Percentiles rank a stretch among this genome's conserved stretches.
These are phyloP conservation scores for Drechslerella dactyloides DNA, from an alignment of 2,329 filamentous ascomycete genomes.

Conservation along the genomic window DNA sequence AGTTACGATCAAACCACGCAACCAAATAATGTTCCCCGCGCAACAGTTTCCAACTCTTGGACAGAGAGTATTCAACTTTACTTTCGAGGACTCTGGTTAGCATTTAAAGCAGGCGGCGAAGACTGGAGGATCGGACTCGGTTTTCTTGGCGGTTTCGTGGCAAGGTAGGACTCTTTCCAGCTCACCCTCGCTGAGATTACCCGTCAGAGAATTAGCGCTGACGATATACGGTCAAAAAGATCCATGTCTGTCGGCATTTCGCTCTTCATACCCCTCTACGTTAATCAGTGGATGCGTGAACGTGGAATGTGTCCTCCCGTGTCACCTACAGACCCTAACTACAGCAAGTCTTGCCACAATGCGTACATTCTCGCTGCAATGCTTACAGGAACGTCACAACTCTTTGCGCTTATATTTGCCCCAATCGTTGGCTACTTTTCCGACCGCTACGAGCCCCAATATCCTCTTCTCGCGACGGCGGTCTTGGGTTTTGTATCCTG, in stretches of 20 bases:
- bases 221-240: slow-evolving; percentile 59
- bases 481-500: slow-evolving; percentile 80
- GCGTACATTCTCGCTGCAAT: slow-evolving; percentile 81
- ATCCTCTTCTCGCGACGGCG: slow-evolving; percentile 76
- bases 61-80: slow-evolving; percentile 10
- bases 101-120: slow-evolving; percentile 40
- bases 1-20: slow-evolving; percentile 16
- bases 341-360: slow-evolving; percentile 81
- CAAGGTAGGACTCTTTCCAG: slow-evolving; percentile 23
- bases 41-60: slow-evolving; percentile 13
- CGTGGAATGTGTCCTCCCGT: slow-evolving; percentile 78
- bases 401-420: slow-evolving; percentile 81
- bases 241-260: slow-evolving; percentile 95
- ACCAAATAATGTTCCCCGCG: not conserved
- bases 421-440: slow-evolving; percentile 86
- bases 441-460: slow-evolving; percentile 66
- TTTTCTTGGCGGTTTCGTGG: slow-evolving; percentile 90
- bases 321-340: slow-evolving; percentile 69
- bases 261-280: slow-evolving; percentile 88
- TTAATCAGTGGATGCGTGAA: slow-evolving; percentile 86
- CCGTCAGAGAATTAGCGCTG: not conserved
- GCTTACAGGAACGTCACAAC: slow-evolving; percentile 85
- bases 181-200: not conserved
- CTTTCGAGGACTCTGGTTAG: slow-evolving; percentile 39
- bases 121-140: slow-evolving; percentile 72